phyloP scores from a whole-genome alignment of 306 rosid species.

The Quercus rubra region DNA sequence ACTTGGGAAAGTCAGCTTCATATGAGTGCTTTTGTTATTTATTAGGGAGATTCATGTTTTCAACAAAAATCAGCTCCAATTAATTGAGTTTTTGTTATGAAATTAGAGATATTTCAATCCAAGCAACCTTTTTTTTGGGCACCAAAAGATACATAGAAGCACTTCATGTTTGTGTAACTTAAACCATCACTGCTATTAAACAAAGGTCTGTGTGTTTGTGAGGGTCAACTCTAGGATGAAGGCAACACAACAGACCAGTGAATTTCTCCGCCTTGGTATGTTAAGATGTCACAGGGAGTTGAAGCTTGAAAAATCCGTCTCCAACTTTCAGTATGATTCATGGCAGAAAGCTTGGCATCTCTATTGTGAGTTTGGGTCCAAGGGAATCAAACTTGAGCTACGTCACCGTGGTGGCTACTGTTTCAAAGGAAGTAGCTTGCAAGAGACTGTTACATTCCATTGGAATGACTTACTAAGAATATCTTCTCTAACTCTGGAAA shows the following conservation, averaged over 20 bases:
- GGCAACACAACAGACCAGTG: slow-evolving; percentile 37
- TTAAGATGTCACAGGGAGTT: slow-evolving; percentile 74
- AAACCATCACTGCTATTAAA: background rate
- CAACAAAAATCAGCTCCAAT: no score
- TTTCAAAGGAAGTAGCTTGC: slow-evolving; percentile 54
- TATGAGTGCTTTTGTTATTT: no score
- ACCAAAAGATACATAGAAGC: background rate
- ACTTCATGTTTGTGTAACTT: background rate
- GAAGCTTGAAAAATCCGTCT: slow-evolving; percentile 57
- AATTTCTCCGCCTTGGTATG: slow-evolving; percentile 52
- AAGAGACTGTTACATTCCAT: slow-evolving; percentile 34
- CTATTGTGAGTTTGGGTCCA: slow-evolving; percentile 91
- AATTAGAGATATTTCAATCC: background rate
- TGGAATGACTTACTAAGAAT: slow-evolving; percentile 91
- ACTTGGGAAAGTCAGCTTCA: no score
- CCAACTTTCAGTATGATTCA: slow-evolving; percentile 44
- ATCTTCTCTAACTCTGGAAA: slow-evolving; percentile 54
- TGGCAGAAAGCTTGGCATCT: slow-evolving; percentile 88
- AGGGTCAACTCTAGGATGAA: slow-evolving; percentile 47
- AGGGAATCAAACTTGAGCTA: slow-evolving; percentile 60
- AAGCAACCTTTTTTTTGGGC: background rate
- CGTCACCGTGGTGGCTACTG: slow-evolving; percentile 50
- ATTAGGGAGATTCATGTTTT: no score
- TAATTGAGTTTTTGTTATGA: no score
- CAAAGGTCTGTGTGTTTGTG: slow-evolving; percentile 67